Evolutionary conservation across 164 flowering plant species (phyloP), one percentile per base, ranked within the genome.

Genomic region (Kalanchoe fedtschenkoi): DNA sequence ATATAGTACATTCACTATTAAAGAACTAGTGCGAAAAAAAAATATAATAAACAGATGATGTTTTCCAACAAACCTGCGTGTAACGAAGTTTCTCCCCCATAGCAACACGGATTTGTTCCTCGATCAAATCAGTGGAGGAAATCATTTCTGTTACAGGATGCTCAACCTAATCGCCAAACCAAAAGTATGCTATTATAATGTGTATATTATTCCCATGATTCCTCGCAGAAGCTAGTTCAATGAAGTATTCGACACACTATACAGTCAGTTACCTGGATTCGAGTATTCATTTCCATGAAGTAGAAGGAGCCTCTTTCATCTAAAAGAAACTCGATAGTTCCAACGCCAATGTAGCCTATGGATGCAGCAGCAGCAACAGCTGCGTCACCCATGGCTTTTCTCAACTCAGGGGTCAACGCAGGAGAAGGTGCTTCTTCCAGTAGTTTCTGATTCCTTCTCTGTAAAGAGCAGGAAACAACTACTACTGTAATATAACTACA

Each of bases 311-410:
- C 99, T 72, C 99, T 85, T 74, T 93, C 99, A 76, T 93, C 99
- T 80, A 93, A 69, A 63, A 93, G 87, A 72, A 93, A 93, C 69
- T 93, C 99, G 22, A 93, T 75, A 4, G 97, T 93, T 63, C 99
- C 99, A 65, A 93, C 99, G 70, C 97, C 99, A 68, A 93, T 81
- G 60, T 95, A 95, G 30, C 97, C 99, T 54, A 95, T 95, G 44
- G 99, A 95, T 62, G 96, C 96, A 41, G 97, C 99, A 21, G 99
- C 97, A 38, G 97, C 83, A 70, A 95, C 93, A 60, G 99, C 97
- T 65, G 99, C 97, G 85, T 93, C 99, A 74, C 99, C 99, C 99
- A 93, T 93, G 74, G 99, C 99, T 70, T 91, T 90, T 60, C 96
- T 76, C 68, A 91, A 69, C 65, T 90, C 99, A 26, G 96, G 78